Base-by-base conservation (phyloP, 2,329 filamentous ascomycete genomes). In the Bimuria novae-zelandiae region DNA sequence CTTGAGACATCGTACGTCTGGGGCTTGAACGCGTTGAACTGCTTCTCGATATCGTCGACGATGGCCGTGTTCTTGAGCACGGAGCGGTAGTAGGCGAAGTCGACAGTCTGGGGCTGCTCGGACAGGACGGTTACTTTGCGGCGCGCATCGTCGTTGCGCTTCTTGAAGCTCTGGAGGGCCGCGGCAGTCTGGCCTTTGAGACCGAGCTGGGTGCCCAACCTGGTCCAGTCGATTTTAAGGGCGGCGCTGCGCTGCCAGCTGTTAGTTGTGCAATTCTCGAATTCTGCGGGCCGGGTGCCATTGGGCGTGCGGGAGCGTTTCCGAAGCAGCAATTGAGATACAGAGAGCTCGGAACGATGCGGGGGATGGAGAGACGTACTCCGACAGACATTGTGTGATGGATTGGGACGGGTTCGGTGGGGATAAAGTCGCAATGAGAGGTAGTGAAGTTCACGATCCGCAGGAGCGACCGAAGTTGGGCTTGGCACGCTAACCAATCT, bases 181-280 rank as follows among this genome's bases (percentile, higher is more conserved):
- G 88, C 81, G 67, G 90, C 92, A 67, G 94, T 99, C 82, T 92
- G 90, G 77, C 94, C 94, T 78, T 90, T 90, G 78, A 99, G 91
- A 77, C 93, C 93, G 72, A 99, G 92, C 75, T 93, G 95, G 80
- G 85, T 86, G 80, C 89, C 89, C 74, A 99, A 86, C 82, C 95
- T 94, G 81, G 86, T 86, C 94, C 94, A 99, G 88, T 99, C 94
- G 84, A 99, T 86, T 87, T 97, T 99, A 80, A 95, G 86, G 80
- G 93, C 92, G 84, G 93, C 92, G 86, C 91, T 96, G 85, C 92
- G 89, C 93, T 97, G 78, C 77, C 61, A 58, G 59, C 56, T 53
- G 64, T 75, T 67, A 71, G 69, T 70, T 69, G 67, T 68, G 55
- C 44, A 44, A 51, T 52, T 52, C 33, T 56, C 59, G 19, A 49